phyloP scores from a whole-genome alignment of 768 basidiomycete genomes.

The Leccinellum rugosiceps region DNA sequence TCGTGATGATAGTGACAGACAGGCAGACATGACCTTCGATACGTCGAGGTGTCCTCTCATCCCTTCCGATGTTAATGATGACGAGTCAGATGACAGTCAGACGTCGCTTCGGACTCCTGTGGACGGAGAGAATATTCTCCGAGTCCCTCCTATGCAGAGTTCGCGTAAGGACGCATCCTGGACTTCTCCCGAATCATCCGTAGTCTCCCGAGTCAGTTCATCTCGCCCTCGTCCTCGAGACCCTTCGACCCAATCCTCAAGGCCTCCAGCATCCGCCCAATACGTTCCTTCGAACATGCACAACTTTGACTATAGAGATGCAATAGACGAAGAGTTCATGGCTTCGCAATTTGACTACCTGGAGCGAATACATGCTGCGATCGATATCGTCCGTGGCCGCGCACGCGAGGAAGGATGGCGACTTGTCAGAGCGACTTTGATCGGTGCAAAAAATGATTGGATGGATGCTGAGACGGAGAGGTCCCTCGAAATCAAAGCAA shows the following conservation, averaged over 20 bases:
- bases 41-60: slow-evolving; percentile 15
- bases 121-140: slow-evolving; percentile 19
- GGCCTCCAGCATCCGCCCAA: background rate
- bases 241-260: slow-evolving; percentile 3
- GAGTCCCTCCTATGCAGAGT: background rate
- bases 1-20: slow-evolving; percentile 3
- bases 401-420: slow-evolving; percentile 38
- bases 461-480: slow-evolving; percentile 25
- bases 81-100: slow-evolving; percentile 29
- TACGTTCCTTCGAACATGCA: slow-evolving; percentile 9
- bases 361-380: slow-evolving; percentile 39
- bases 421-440: slow-evolving; percentile 32
- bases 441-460: slow-evolving; percentile 25
- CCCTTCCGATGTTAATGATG: slow-evolving; percentile 27
- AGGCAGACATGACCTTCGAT: slow-evolving; percentile 19
- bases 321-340: slow-evolving; percentile 12
- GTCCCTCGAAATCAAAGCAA: slow-evolving; percentile 54
- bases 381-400: slow-evolving; percentile 42
- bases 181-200: slow-evolving; percentile 1
- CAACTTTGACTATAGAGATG: background rate
- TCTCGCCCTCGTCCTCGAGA: slow-evolving; percentile 28
- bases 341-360: slow-evolving; percentile 22
- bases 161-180: background rate
- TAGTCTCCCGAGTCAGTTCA: slow-evolving; percentile 23
- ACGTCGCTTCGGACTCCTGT: slow-evolving; percentile 26